Percentiles rank a stretch among this genome's conserved stretches.
Evolutionary conservation across 192 early-diverging fungal genomes (phyloP).

Genomic region (Coemansia sp.): DNA sequence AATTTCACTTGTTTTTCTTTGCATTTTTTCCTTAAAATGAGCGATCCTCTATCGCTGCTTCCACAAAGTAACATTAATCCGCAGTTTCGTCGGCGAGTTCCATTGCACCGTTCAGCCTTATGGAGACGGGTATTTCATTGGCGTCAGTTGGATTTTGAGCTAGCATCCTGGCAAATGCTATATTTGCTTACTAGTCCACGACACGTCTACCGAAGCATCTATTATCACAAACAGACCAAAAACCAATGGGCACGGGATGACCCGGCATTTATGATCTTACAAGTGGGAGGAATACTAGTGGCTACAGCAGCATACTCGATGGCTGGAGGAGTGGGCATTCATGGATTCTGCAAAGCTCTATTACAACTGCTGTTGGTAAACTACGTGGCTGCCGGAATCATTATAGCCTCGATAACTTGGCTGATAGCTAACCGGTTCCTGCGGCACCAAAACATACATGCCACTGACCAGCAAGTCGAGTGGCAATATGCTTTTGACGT

Average conservation of each 20-base stretch:
- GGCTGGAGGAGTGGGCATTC: constrained; percentile 32
- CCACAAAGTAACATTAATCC: constrained; percentile 21
- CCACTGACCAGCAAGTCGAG: constrained; percentile 84
- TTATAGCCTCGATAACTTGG: constrained; percentile 38
- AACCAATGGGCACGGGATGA: constrained; percentile 98
- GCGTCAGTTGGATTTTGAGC: constrained; percentile 51
- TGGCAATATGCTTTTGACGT: constrained; percentile 97
- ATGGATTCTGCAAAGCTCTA: constrained; percentile 34
- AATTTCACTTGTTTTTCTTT: not conserved
- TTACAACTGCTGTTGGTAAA: constrained; percentile 43
- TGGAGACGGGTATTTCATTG: constrained; percentile 45
- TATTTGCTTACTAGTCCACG: constrained; percentile 45
- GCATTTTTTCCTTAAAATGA: constrained; percentile 11
- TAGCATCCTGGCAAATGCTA: constrained; percentile 51
- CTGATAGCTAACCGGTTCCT: constrained; percentile 78
- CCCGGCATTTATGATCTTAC: constrained; percentile 86
- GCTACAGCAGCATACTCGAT: constrained; percentile 29
- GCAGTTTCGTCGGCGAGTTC: constrained; percentile 30
- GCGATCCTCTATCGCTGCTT: constrained; percentile 30
- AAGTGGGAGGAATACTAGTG: constrained; percentile 58
- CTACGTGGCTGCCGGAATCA: constrained; percentile 20
- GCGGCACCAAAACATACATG: constrained; percentile 69
- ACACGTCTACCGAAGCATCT: constrained; percentile 81
- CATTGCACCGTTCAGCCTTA: constrained; percentile 43
- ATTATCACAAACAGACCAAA: constrained; percentile 98